phyloP scores from a whole-genome alignment of 2,329 filamentous ascomycete species.

The Verticillium klebahnii region DNA sequence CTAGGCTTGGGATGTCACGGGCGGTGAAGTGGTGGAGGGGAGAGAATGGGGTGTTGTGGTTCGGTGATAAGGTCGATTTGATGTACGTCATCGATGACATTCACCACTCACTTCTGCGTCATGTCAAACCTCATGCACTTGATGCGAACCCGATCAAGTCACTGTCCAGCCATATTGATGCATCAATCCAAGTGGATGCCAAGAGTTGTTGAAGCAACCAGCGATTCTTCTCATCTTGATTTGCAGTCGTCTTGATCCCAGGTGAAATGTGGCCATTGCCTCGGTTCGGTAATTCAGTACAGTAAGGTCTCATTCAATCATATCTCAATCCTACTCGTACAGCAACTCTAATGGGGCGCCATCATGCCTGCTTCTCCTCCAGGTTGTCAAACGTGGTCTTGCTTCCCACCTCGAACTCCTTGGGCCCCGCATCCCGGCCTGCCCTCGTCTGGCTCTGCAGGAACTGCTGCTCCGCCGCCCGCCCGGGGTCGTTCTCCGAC shows the following conservation, averaged over 20 bases:
- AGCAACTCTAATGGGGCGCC: not conserved
- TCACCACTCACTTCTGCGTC: not conserved
- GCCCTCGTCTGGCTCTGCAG: conserved; percentile 16
- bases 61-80: not conserved
- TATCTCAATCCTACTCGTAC: not conserved
- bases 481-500: conserved; percentile 40
- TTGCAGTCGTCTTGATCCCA: no score
- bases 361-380: conserved; percentile 13
- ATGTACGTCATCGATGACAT: conserved; percentile 11
- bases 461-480: conserved; percentile 39
- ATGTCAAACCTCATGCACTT: no score
- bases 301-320: not conserved
- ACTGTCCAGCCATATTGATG: no score
- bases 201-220: no score
- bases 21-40: not conserved
- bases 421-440: conserved; percentile 19
- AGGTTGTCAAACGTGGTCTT: conserved; percentile 26
- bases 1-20: not conserved
- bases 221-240: no score
- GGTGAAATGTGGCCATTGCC: no score
- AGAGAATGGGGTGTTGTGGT: not conserved
- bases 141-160: no score
- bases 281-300: no score
- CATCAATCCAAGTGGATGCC: no score
- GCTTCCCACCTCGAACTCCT: conserved; percentile 18